Evolutionary conservation across 352 stramenopile species (phyloP), one percentile per base, ranked within the genome.

Genomic region (Phytophthora uliginosa): DNA sequence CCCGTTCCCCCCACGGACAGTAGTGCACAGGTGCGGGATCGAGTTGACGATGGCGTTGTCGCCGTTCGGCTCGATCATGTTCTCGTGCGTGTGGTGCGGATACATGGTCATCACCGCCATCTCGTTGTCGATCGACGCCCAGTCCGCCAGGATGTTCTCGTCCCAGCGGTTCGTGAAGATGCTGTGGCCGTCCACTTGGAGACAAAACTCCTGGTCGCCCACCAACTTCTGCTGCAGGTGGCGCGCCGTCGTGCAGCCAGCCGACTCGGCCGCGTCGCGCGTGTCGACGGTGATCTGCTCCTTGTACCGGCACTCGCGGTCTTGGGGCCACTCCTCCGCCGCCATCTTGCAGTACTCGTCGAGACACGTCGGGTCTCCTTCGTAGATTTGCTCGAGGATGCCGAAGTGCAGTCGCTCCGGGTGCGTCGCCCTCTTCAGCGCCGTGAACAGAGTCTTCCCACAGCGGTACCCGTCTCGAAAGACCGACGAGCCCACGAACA

Each of bases 101-200:
- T 96, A 94, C 33, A 82, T 91, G 2, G 85, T 83, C 56, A 95
- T 71, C 50, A 96, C 74, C 7, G 87, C 87, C 89, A 95, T 95
- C 55, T 96, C 89, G 58, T 96, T 96, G 63, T 84, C 69, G 20
- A 92, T 77, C 0, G 74, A 72, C 33, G 59, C 82, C 89, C 89
- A 95, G 22, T 95, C 87, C 7, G 67, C 62, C 2, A 95, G 24
- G 3, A 95, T 59, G 64, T 90, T 79, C 4, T 86, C 73, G 59
- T 95, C 89, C 89, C 87, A 95, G 3, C 76, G 63, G 71, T 94
- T 94, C 12, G 89, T 94, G 56, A 96, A 96, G 63, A 96, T 82
- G 40, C 78, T 92, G 78, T 96, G 89, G 9, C 79, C 85, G 38
- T 96, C 89, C n/a, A 94, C 75, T 69, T 94, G 86, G 22, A 95